Base-by-base conservation (phyloP, 768 basidiomycete genomes). In the Suillus spraguei region DNA sequence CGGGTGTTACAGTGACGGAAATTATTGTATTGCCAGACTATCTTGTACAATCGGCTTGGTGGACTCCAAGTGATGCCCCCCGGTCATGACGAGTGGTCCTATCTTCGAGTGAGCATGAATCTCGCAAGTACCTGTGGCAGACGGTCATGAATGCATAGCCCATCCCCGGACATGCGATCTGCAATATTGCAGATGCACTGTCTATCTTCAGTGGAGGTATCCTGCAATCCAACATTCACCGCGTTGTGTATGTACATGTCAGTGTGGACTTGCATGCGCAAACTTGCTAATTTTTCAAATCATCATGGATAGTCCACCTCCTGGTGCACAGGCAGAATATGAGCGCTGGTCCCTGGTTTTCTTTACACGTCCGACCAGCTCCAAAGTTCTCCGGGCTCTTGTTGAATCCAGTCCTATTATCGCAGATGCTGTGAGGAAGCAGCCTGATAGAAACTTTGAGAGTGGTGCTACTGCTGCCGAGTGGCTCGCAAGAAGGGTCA, bases 271-370 rank as follows among this genome's bases (percentile, higher is more conserved):
- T 58, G 52, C 17, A 9, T 20, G 32, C 5, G 36, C 24, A 38
- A 56, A 9, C 44, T 50, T 9, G 28, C 33, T 38, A 38, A 44
- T 28, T 11, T 52, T 32, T 13, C 22, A 28, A 20, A 20, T 47
- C 39, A 50, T 24, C n/a, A 11, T 33, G 44, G 55, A 38, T 49
- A 72, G 69, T 0, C 82, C 87, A 11, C 85, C 90, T 0, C 89
- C 89, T 0, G 84, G 85, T 8, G 65, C 72, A 4, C 90, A 92
- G 71, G 75, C 76, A 2, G 70, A 77, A 8, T 71, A 79, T 36
- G 83, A 83, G 39, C 80, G 89, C 10, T 90, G 86, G 83, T 91
- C 89, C 5, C 74, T 90, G 13, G 88, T 88, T 0, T 91, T 83
- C 74, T 90, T 91, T 75, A 85, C 82, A 0, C 80, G 90, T 24